Evolutionary conservation across 1,284 basidiomycete genomes (phyloP).

Genomic region (Irpex sp.): DNA sequence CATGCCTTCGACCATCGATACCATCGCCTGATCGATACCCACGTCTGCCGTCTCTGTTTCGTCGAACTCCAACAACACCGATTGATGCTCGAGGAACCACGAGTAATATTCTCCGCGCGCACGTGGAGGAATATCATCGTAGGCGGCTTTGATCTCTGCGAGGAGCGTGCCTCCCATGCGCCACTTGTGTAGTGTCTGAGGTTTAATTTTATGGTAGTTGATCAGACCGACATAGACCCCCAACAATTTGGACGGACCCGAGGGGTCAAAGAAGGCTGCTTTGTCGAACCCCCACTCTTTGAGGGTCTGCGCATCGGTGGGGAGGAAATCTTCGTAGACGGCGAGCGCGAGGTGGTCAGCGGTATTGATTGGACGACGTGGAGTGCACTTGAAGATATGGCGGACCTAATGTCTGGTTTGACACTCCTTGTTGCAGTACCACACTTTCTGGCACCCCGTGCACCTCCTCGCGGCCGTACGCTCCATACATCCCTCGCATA

Average conservation of each 20-base stretch:
- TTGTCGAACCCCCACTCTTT: slow-evolving; percentile 34
- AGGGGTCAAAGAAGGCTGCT: slow-evolving; percentile 8
- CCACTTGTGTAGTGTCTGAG: slow-evolving; percentile 31
- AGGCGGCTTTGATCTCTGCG: slow-evolving; percentile 30
- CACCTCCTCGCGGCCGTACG: neutral
- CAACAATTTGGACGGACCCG: slow-evolving; percentile 22
- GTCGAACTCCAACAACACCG: slow-evolving; percentile 17
- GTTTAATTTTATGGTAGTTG: slow-evolving; percentile 17
- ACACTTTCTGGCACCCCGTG: neutral
- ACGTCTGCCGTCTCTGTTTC: too few relatives aligned
- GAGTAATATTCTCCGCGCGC: slow-evolving; percentile 26
- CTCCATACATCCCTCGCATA: too few relatives aligned
- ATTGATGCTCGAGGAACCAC: slow-evolving; percentile 34
- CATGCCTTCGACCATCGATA: too few relatives aligned
- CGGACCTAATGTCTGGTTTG: neutral
- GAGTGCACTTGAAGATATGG: neutral
- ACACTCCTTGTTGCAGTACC: neutral
- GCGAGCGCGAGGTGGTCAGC: neutral
- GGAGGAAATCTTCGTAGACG: neutral
- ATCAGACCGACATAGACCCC: slow-evolving; percentile 32
- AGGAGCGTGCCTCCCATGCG: slow-evolving; percentile 27
- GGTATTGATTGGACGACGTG: neutral
- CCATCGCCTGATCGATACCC: too few relatives aligned
- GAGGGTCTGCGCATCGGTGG: neutral
- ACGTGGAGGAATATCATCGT: slow-evolving; percentile 19